These are phyloP conservation scores for Isoetes taiwanensis DNA, from an alignment of 75 land plant genomes.

Conservation along the genomic window DNA sequence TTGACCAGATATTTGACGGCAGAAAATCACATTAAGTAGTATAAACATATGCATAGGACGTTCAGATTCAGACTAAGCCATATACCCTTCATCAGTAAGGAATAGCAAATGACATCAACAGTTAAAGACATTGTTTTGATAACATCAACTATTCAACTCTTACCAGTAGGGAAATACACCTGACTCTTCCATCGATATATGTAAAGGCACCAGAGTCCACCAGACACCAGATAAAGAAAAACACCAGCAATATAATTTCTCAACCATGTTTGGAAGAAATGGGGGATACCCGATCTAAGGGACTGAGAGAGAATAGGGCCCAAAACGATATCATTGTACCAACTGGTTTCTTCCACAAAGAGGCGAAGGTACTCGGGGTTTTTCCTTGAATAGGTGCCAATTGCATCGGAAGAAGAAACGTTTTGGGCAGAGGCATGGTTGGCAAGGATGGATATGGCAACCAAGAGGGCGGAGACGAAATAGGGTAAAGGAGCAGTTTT, in stretches of 20 bases:
- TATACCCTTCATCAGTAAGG: not conserved
- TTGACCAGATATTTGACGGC: too few species aligned
- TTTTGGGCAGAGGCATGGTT: too few species aligned
- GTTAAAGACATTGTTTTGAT: not conserved
- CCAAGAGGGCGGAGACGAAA: too few species aligned
- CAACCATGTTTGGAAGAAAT: conserved; percentile 53
- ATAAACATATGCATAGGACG: too few species aligned
- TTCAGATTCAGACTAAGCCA: too few species aligned
- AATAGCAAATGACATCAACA: not conserved
- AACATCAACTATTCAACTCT: not conserved
- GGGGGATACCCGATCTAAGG: conserved; percentile 35
- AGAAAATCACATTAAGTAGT: too few species aligned
- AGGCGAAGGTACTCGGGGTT: conserved; percentile 14
- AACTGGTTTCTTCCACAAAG: conserved; percentile 39
- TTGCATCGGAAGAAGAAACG: too few species aligned
- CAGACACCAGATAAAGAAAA: conserved; percentile 60
- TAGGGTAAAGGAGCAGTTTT: too few species aligned
- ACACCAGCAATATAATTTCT: conserved; percentile 75
- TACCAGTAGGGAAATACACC: conserved; percentile 67
- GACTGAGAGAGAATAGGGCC: conserved; percentile 28
- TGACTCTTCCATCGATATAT: conserved; percentile 55
- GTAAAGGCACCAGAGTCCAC: conserved; percentile 77
- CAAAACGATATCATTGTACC: conserved; percentile 43
- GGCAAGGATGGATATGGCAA: too few species aligned
- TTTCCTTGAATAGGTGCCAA: too few species aligned